Base-by-base conservation (phyloP, 257 asterid species). In the Misopates orontium region DNA sequence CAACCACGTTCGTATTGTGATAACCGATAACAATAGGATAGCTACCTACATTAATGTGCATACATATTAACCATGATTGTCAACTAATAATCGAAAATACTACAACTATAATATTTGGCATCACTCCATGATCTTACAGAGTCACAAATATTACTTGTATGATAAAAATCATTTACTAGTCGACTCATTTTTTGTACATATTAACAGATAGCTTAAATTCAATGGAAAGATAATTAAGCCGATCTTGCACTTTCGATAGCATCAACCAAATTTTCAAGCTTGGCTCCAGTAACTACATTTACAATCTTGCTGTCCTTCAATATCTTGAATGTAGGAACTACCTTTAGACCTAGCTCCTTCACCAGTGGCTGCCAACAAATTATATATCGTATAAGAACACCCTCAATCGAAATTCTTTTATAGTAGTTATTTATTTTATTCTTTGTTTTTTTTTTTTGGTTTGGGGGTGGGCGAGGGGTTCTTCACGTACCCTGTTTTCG, bases 241-340 rank as follows among this genome's bases (percentile, higher is more conserved):
- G 84, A 73, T 73, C 90, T 82, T 19, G 70, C 92, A 21, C 39
- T 61, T 24, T 88, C 91, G 32, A 89, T 85, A 8, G 96, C 96
- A 19, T 39, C 70, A 41, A 85, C 80, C 75, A 91, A 75, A 60
- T 88, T 84, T 2, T 91, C 95, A 23, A 71, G 69, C 71, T 91
- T 91, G 78, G 96, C 95, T 51, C 96, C 98, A 0, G 87, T 87
- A n/a, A 91, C 87, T 82, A 86, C 98, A 73, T 82, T 83, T 32
- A 85, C 88, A 44, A 91, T 42, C 84, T 84, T 79, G 81, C 72
- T 62, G 13, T 73, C 72, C 84, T 88, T 87, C 41, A 91, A 74
- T 67, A 88, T 78, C 95, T 91, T 91, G 85, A 91, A 91, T 23
- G 98, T 91, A 12, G 96, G 95, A 82, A 91, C 98, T 78, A 87